Evolutionary conservation across 805 yeast genomes (phyloP).

Genomic region (Nakazawaea ernobii): DNA sequence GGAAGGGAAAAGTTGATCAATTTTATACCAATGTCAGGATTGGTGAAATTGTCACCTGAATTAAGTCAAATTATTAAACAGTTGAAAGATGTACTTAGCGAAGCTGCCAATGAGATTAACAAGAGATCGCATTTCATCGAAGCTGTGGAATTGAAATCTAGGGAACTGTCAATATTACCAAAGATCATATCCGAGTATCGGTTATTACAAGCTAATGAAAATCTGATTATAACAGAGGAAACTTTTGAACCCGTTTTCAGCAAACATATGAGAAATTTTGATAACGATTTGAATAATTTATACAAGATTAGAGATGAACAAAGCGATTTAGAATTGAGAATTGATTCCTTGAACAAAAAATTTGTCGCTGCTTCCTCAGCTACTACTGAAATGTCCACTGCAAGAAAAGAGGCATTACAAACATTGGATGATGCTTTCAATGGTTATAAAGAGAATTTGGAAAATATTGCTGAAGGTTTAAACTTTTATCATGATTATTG

Average conservation of each 20-base stretch:
- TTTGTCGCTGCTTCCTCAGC: constrained; percentile 15
- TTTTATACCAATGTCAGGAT: constrained; percentile 35
- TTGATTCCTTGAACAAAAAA: constrained; percentile 27
- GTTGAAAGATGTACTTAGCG: constrained; percentile 29
- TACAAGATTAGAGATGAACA: constrained; percentile 34
- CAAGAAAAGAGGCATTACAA: constrained; percentile 45
- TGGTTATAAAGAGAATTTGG: constrained; percentile 48
- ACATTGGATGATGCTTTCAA: constrained; percentile 43
- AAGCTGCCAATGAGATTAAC: constrained; percentile 25
- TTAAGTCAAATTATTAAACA: constrained; percentile 26
- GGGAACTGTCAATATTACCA: constrained; percentile 45
- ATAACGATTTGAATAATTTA: constrained; percentile 43
- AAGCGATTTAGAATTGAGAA: constrained; percentile 29
- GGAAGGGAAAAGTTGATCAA: constrained; percentile 28
- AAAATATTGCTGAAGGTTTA: constrained; percentile 62
- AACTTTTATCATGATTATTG: constrained; percentile 64
- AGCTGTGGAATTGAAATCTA: constrained; percentile 37
- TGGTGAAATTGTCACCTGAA: constrained; percentile 28
- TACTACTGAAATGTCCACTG: constrained; percentile 8
- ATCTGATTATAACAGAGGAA: constrained; percentile 19
- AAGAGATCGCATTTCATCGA: constrained; percentile 35
- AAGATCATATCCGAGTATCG: constrained; percentile 45
- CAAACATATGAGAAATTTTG: constrained; percentile 40
- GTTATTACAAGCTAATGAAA: constrained; percentile 15
- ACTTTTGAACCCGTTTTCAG: constrained; percentile 33